Base-by-base conservation (phyloP, 176 grass and related monocot genomes). In the Hsuehochloa calcarea region DNA sequence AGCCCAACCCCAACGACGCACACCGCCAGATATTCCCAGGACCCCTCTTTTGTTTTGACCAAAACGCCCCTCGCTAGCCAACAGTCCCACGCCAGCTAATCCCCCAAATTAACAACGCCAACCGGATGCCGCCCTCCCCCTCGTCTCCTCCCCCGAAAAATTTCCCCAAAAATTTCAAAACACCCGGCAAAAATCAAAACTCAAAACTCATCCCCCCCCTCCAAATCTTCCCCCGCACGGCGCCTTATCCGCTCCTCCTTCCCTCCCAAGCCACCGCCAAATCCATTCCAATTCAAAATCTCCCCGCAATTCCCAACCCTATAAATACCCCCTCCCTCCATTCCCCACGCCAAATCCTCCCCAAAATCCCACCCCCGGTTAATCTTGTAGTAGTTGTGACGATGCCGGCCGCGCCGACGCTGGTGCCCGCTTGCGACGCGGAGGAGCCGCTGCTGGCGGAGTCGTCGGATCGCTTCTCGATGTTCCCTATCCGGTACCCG, bases 391-490 rank as follows among this genome's bases (percentile, higher is more conserved):
- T n/a, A 8, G 19, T 19, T 9, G 54, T 20, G 60, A 90, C 66
- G 80, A 95, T 95, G 93, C 90, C 93, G 38, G 83, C 93, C 19
- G 86, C 85, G 35, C 83, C 87, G 19, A 71, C 80, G 1, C 27
- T 85, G 26, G 86, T 87, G 69, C 85, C 86, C 34, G 43, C 90
- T 3, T 87, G 85, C 66, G 91, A 96, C 87, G 77, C 85, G n/a
- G 93, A 89, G 80, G 93, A 96, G 83, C 93, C 93, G 9, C 84
- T 96, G 13, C 83, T 96, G 68, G 91, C 93, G 63, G 86, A 90
- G 59, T 93, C 87, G 17, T 82, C 91, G 0, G 93, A 91, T 39
- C 90, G 93, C 19, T 94, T 95, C 84, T 95, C 88, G 52, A 95
- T 95, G 93, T 95, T 95, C 76, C 90, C 90, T 5, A 90, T 95